Base-by-base conservation (phyloP, 495 filamentous ascomycete species). In the Penicillium mononematosum region DNA sequence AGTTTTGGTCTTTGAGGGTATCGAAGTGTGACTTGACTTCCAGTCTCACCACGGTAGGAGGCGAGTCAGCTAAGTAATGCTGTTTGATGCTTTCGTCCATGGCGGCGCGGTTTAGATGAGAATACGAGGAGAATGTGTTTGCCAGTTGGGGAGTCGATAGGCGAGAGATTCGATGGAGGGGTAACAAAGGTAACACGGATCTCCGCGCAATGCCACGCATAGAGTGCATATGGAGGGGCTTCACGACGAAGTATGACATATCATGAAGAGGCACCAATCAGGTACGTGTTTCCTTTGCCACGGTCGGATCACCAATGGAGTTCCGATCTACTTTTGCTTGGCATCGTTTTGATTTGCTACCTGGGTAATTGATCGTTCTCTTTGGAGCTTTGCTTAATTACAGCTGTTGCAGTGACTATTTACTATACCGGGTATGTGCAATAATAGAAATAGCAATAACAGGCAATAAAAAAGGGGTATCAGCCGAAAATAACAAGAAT, bases 21-120 rank as follows among this genome's bases (percentile, higher is more conserved):
- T 91, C 86, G 70, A 97, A 98, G 70, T 97, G 94, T 52, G 87
- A 85, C 74, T 89, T 90, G 69, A 97, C 89, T 64, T 88, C 86
- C 32, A 98, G 82, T 19, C 85, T 83, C 44, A 96, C 93, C 52
- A 96, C 85, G 17, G 84, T 85, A 0, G 94, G 94, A 19, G 94
- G 94, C 45, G 86, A 86, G 77, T 98, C 94, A 14, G 92, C 92
- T 44, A 92, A 81, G 73, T 93, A 96, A 62, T 93, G 88, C 50
- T 78, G 69, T 53, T 73, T 78, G 46, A 70, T 66, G 38, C 68
- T 73, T 32, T 60, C 64, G 60, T 79, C 75, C 75, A 79, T 78
- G 51, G 42, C 68, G 59, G 53, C 31, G 44, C 49, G 55, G 34
- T 51, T 42, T 50, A 56, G 32, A 46, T 52, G 56, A 32, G 60